Conservation (phyloP, 208 protist species). For the Crithidia bombi region DNA sequence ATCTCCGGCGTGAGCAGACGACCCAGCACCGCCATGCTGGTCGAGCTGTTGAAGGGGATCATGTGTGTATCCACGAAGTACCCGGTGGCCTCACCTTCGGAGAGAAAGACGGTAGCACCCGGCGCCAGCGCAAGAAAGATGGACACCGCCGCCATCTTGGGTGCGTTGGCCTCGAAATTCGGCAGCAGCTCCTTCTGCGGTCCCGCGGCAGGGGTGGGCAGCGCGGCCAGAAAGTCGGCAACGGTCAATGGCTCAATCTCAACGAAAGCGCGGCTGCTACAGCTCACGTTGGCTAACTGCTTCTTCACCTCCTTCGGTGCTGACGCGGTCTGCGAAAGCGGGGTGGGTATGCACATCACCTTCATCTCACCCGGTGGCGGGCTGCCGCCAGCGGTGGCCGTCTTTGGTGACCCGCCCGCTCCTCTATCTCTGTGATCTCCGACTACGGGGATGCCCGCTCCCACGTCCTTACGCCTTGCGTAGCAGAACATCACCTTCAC, state of each 20-base stretch:
- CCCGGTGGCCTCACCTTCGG: constrained; percentile 35
- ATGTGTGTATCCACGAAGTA: constrained; percentile 37
- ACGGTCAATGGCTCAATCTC: constrained; percentile 24
- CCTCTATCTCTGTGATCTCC: neutral
- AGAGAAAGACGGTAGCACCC: constrained; percentile 34
- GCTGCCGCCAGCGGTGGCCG: neutral
- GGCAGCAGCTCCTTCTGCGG: constrained; percentile 16
- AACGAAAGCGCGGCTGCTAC: constrained; percentile 34
- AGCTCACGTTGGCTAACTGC: constrained; percentile 13
- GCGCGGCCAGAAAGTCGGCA: neutral
- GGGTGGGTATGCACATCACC: constrained; percentile 33
- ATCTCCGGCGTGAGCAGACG: constrained; percentile 32
- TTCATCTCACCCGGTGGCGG: constrained; percentile 16
- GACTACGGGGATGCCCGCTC: neutral
- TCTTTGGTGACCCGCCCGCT: neutral
- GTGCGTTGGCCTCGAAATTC: constrained; percentile 9
- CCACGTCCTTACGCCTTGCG: neutral
- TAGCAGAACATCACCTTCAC: constrained; percentile 42
- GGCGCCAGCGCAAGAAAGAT: constrained; percentile 45
- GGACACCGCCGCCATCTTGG: constrained; percentile 12
- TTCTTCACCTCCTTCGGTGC: constrained; percentile 17
- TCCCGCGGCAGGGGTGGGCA: constrained; percentile 13
- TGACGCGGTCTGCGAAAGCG: constrained; percentile 15
- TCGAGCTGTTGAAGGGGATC: constrained; percentile 35
- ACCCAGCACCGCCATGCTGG: constrained; percentile 41